Conservation (phyloP, 2,329 filamentous ascomycete genomes). For the Xylaria sp. region DNA sequence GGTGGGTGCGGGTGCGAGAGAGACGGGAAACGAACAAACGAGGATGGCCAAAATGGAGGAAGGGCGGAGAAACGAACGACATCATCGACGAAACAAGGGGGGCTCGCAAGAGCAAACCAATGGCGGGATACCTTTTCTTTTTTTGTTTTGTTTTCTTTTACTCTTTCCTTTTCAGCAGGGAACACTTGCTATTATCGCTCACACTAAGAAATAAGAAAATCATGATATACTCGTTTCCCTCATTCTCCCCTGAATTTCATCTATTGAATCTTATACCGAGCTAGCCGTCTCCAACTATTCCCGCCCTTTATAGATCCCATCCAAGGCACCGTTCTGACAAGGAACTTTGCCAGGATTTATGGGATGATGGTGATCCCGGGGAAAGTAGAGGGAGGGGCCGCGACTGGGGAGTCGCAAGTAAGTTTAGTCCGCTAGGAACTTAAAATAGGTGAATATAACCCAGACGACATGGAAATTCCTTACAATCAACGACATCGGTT, state of each 20-base stretch:
- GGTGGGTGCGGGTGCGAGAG: background rate
- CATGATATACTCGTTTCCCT: background rate
- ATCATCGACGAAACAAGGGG: slow-evolving; percentile 5
- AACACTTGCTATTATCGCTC: background rate
- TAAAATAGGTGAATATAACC: slow-evolving; percentile 19
- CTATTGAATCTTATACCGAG: background rate
- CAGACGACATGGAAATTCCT: background rate
- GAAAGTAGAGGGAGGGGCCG: background rate
- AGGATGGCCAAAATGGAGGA: background rate
- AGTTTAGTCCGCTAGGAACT: slow-evolving; percentile 19
- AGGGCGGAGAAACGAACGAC: background rate
- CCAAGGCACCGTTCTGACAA: background rate
- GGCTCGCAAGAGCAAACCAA: slow-evolving; percentile 32
- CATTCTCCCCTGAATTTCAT: background rate
- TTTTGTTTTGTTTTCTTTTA: slow-evolving; percentile 6
- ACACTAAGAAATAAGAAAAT: slow-evolving; percentile 1
- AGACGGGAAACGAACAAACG: slow-evolving; percentile 8
- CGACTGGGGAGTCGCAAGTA: background rate
- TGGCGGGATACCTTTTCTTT: slow-evolving; percentile 4
- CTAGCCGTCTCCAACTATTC: background rate
- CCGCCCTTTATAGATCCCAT: background rate
- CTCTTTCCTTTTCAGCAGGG: background rate
- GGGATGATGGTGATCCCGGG: background rate
- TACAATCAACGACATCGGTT: background rate
- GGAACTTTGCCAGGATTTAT: slow-evolving; percentile 1